Percentiles rank a stretch among this genome's conserved stretches.
These are phyloP conservation scores for Orobanche coerulescens DNA, from an alignment of 257 asterid genomes.

Conservation along the genomic window DNA sequence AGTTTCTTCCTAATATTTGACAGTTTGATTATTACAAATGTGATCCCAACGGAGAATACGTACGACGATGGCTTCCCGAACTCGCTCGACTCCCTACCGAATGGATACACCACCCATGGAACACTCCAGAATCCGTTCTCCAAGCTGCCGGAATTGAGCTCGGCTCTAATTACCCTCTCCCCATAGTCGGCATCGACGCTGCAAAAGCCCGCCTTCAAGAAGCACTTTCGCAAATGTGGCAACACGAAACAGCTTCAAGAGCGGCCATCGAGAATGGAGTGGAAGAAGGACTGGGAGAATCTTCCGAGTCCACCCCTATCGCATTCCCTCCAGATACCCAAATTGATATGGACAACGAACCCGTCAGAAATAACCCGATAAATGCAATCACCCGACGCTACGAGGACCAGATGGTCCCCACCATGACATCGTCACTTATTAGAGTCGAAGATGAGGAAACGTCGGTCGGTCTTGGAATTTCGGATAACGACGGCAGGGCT, in stretches of 20 bases:
- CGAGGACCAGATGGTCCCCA: constrained; percentile 93
- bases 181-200: constrained; percentile 58
- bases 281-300: constrained; percentile 96
- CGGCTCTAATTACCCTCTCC: constrained; percentile 88
- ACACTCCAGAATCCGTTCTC: constrained; percentile 79
- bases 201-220: constrained; percentile 63
- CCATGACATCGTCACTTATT: constrained; percentile 61
- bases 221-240: constrained; percentile 86
- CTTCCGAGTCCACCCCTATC: constrained; percentile 50
- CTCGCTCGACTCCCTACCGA: constrained; percentile 80
- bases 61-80: constrained; percentile 95
- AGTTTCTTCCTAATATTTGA: background rate
- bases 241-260: constrained; percentile 52
- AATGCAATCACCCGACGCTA: constrained; percentile 46
- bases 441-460: constrained; percentile 56
- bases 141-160: constrained; percentile 95
- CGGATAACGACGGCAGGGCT: constrained; percentile 49
- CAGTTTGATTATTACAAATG: constrained; percentile 84
- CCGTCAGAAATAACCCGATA: constrained; percentile 45
- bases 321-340: constrained; percentile 71
- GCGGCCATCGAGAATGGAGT: constrained; percentile 59
- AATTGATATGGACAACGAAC: constrained; percentile 57
- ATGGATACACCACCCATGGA: constrained; percentile 96
- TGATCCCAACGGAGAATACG: constrained; percentile 92
- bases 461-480: constrained; percentile 38